Conservation (phyloP, 2,329 filamentous ascomycete genomes). For the Chaetomiaceae sp. region DNA sequence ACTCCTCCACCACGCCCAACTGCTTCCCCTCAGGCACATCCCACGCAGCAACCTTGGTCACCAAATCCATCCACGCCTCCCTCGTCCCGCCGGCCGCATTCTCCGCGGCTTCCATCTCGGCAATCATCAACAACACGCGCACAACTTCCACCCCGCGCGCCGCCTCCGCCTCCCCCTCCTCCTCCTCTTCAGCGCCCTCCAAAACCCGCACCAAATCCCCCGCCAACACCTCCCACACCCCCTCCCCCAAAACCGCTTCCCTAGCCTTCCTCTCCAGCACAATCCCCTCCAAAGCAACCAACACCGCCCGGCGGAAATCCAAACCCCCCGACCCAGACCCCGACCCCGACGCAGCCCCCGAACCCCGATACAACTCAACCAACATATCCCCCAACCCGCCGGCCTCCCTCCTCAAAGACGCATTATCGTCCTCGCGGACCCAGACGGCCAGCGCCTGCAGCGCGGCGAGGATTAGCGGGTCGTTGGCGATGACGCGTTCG, state of each 20-base stretch:
- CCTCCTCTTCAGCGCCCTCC: constrained; percentile 21
- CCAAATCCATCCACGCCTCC: constrained; percentile 54
- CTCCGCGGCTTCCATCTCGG: constrained; percentile 48
- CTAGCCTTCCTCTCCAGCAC: constrained; percentile 44
- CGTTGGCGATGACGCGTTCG: constrained; percentile 45
- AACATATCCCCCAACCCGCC: constrained; percentile 60
- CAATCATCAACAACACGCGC: constrained; percentile 48
- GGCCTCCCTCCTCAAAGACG: constrained; percentile 50
- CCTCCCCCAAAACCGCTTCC: constrained; percentile 43
- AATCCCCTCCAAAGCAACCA: constrained; percentile 57
- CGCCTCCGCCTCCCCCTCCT: constrained; percentile 32
- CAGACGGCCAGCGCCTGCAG: constrained; percentile 57
- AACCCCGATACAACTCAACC: constrained; percentile 56
- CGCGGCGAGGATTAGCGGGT: constrained; percentile 56
- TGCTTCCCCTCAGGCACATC: constrained; percentile 32
- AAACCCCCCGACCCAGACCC: constrained; percentile 30
- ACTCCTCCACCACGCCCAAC: constrained; percentile 38
- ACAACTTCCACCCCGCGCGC: constrained; percentile 52
- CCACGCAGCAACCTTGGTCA: constrained; percentile 49
- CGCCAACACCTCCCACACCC: constrained; percentile 51
- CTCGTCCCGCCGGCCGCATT: constrained; percentile 36
- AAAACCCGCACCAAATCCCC: constrained; percentile 46
- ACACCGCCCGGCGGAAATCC: constrained; percentile 53
- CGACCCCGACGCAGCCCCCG: no score
- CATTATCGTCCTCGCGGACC: constrained; percentile 65